Evolutionary conservation across 768 basidiomycete species (phyloP), one percentile per base, ranked within the genome.

Genomic region (Panaeolus cyanescens): DNA sequence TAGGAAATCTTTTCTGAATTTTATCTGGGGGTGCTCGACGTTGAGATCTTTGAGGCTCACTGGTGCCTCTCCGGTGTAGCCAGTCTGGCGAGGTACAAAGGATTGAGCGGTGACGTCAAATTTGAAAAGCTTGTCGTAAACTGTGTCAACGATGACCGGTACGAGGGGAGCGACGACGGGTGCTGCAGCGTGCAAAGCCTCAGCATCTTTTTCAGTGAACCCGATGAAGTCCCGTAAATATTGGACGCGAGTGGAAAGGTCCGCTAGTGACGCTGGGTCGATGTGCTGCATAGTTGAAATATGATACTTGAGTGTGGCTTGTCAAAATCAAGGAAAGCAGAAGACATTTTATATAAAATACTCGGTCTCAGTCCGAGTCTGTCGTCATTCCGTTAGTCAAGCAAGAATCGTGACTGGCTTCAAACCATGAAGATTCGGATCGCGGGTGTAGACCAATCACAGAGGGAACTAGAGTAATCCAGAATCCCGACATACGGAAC

Each of bases 141-240:
- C 75, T 4, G 71, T 65, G 62, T 83, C 81, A 37, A 83, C 79
- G 22, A 82, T 70, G 20, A 69, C 59, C 0, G 81, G 79, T 7
- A 83, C 79, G 32, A 81, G 70, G 0, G 78, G 78, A 6, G 76
- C 75, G 9, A 83, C 72, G n/a, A 76, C 65, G 3, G 77, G 74
- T 20, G 73, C 73, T 1, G 81, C 73, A 34, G 79, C 75, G 39
- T 75, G 77, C 30, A 83, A 72, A 25, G 76, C 71, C 1, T 75
- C 78, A 17, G 76, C 74, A 65, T 83, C 81, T 3, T 75, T 73
- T 0, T 70, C 62, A 1, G 77, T 75, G 68, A 82, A 83, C 31
- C 71, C 73, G 39, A 83, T 72, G 67, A 83, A 83, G 59, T 79
- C 74, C 42, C 77, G 79, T 10, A 81, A 70, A 65, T 83, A 83